Evolutionary conservation across 1,139 yeast genomes (phyloP), one percentile per base, ranked within the genome.

Genomic region (Hansenula lynferdii): DNA sequence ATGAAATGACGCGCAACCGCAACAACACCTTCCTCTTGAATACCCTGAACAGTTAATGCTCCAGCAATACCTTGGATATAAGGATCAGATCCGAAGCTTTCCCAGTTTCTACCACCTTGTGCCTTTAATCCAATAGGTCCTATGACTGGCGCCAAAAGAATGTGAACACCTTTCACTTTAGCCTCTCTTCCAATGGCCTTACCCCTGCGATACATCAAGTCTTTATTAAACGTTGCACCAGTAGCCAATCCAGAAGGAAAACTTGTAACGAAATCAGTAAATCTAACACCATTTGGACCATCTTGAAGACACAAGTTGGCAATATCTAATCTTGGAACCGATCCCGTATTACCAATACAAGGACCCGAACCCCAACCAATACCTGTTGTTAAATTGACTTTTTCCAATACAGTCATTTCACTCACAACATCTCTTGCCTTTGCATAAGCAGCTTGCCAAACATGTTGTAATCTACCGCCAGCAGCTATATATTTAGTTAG

Each of bases 61-160:
- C 78, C 80, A 4, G 70, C 71, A 17, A 70, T 60, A 14, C 85
- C 85, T 50, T 75, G 78, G 36, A 78, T 60, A 45, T 76, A 77
- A 1, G 85, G 83, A 51, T 79, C 85, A 6, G 79, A 61, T 1
- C 83, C 82, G 57, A 77, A 78, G 25, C 80, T 70, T 57, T 79
- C 85, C 81, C 83, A 78, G 57, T 73, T 76, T 49, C 85, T 63
- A 6, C 85, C 85, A 8, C 80, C 84, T 31, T 71, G 73, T 4
- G 83, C 84, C 50, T 76, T 74, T 30, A 67, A 61, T 0, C 85
- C 85, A 37, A 77, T 65, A n/a, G 85, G 85, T 0, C 83, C 84
- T 38, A 77, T 63, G 4, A 69, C 66, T 1, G 85, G 85, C 1
- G 82, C 85, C 28, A 79, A 62, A 17, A 73, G 65, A 35, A 77